phyloP scores from a whole-genome alignment of 192 early-diverging fungal species.

The Phycomyces nitens region DNA sequence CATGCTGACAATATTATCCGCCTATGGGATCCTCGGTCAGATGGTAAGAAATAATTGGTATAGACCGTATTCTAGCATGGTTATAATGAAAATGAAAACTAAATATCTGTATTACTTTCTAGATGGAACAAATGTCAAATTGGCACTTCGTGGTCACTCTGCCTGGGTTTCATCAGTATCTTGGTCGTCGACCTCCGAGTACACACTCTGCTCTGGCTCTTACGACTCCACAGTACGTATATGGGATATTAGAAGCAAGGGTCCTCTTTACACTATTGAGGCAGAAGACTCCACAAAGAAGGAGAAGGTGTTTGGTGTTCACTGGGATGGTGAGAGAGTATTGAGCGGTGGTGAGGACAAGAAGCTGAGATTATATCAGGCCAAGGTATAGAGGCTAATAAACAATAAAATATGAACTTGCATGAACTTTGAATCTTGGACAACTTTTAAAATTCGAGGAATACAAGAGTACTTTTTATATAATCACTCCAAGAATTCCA shows the following conservation, averaged over 20 bases:
- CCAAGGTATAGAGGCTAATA: slow-evolving; percentile 24
- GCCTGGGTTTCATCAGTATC: slow-evolving; percentile 83
- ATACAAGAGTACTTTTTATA: no score
- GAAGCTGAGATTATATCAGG: slow-evolving; percentile 54
- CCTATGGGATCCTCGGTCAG: slow-evolving; percentile 86
- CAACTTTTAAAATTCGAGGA: no score
- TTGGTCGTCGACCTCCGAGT: slow-evolving; percentile 76
- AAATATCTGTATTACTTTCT: background rate
- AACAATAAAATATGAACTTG: background rate
- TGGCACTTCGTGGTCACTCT: slow-evolving; percentile 71
- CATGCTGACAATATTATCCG: slow-evolving; percentile 81
- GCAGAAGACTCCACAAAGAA: slow-evolving; percentile 35
- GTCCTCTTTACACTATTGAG: slow-evolving; percentile 73
- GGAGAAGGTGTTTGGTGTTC: slow-evolving; percentile 69
- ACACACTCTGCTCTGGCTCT: slow-evolving; percentile 76
- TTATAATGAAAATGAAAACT: slow-evolving; percentile 9
- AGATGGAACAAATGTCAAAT: slow-evolving; percentile 75
- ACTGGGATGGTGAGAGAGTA: slow-evolving; percentile 65
- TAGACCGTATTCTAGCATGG: no score
- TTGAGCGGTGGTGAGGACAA: slow-evolving; percentile 75
- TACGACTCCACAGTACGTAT: slow-evolving; percentile 86
- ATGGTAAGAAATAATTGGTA: slow-evolving; percentile 55
- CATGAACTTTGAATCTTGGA: no score
- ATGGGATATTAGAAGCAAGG: slow-evolving; percentile 92
- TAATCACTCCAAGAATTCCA: no score